A percentile compares a stretch with the other conserved stretches of the same genome.
Conservation (phyloP, 208 protist genomes). For the Blastocrithidia nonstop region DNA sequence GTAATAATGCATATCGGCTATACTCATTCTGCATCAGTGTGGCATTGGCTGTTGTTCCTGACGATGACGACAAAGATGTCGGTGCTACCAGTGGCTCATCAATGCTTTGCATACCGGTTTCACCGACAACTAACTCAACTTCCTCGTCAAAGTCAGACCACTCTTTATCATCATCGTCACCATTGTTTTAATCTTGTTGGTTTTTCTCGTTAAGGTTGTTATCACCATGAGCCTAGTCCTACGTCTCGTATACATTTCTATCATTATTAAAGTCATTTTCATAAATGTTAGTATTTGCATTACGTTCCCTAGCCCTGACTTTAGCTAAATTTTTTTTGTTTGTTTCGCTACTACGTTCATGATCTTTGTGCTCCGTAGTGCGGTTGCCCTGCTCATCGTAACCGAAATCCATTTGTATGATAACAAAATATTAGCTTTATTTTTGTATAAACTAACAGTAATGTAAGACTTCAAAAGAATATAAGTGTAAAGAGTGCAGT, state of each 20-base stretch:
- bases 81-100: slow-evolving; percentile 41
- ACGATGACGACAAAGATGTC: too few species aligned
- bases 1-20: too few species aligned
- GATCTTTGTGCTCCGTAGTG: not conserved
- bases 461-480: too few species aligned
- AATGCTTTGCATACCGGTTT: slow-evolving; percentile 37
- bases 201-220: not conserved
- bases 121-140: slow-evolving; percentile 69
- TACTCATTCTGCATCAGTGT: too few species aligned
- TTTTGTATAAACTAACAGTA: too few species aligned
- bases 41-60: too few species aligned
- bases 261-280: slow-evolving; percentile 4
- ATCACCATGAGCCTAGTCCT: not conserved
- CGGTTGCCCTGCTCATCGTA: slow-evolving; percentile 59
- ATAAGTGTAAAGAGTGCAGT: too few species aligned
- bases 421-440: not conserved
- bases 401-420: slow-evolving; percentile 40
- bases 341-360: slow-evolving; percentile 4
- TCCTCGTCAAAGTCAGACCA: slow-evolving; percentile 60
- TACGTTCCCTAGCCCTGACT: too few species aligned
- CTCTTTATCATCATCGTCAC: slow-evolving; percentile 4
- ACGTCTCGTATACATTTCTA: not conserved
- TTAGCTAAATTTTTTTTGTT: slow-evolving; percentile 11
- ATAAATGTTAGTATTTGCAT: slow-evolving; percentile 6
- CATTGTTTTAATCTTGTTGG: slow-evolving; percentile 3